These are phyloP conservation scores for Pittosporum tobira DNA, from an alignment of 129 eudicot species.

Conservation along the genomic window DNA sequence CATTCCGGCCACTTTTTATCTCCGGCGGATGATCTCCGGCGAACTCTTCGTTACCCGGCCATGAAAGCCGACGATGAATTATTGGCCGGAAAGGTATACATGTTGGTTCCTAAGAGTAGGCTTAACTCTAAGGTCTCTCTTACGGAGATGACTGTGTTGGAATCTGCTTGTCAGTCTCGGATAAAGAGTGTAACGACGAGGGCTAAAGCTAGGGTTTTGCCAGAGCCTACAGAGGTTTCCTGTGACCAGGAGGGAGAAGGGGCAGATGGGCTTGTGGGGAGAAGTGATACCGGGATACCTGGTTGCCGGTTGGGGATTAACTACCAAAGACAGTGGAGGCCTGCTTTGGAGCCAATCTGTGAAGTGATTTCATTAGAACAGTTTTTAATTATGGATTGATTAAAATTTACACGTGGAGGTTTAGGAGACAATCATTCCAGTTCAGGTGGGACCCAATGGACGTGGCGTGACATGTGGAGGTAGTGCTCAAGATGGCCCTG, in stretches of 20 bases:
- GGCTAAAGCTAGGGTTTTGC: conserved; percentile 30
- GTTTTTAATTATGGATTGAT: too few species aligned
- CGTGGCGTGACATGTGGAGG: too few species aligned
- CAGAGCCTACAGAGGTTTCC: conserved; percentile 4
- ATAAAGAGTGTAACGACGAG: too few species aligned
- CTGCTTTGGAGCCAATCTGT: conserved; percentile 42
- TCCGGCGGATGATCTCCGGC: conserved; percentile 19
- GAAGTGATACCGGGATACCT: neutral
- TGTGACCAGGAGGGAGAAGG: neutral
- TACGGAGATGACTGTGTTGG: conserved; percentile 30
- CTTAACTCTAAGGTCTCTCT: conserved; percentile 24
- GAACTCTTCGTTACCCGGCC: conserved; percentile 19
- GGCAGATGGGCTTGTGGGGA: conserved; percentile 4
- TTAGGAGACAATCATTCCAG: too few species aligned
- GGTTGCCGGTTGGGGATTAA: conserved; percentile 3
- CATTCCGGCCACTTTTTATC: conserved; percentile 40
- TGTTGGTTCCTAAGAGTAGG: conserved; percentile 35
- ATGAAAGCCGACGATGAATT: conserved; percentile 37
- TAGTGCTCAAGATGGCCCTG: too few species aligned
- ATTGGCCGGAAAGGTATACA: conserved; percentile 19
- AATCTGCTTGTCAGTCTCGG: conserved; percentile 5
- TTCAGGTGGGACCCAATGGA: too few species aligned
- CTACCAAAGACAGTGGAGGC: conserved; percentile 31
- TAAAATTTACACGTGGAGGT: too few species aligned
- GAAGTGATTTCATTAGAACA: conserved; percentile 17